Conservation (phyloP, 2,329 filamentous ascomycete species). For the Graphiopsis chlorocephala region DNA sequence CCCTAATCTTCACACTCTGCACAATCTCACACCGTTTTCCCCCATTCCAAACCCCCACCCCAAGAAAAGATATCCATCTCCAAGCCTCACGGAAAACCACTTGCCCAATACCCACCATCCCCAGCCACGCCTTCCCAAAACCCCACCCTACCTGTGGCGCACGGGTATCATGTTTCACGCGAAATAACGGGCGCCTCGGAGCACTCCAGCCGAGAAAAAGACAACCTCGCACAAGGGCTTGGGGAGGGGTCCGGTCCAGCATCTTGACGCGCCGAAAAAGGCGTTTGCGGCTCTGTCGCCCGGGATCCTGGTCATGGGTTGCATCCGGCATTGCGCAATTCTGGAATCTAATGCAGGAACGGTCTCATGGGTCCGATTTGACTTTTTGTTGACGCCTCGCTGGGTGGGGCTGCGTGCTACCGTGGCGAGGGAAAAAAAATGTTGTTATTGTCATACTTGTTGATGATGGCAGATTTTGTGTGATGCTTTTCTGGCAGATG, state of each 20-base stretch:
- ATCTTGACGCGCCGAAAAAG: conserved; percentile 4
- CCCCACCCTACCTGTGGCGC: neutral
- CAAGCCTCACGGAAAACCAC: neutral
- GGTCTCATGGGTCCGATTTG: neutral
- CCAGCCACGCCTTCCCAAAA: neutral
- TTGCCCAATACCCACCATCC: neutral
- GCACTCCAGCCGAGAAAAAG: conserved; percentile 1
- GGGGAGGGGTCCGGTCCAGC: neutral
- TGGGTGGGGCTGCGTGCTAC: neutral
- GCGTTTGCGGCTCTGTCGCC: conserved; percentile 6
- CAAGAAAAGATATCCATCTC: neutral
- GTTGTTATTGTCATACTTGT: neutral
- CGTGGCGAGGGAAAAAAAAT: neutral
- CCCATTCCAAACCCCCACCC: neutral
- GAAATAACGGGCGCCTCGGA: conserved; percentile 6
- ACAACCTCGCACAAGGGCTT: conserved; percentile 4
- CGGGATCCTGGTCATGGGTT: neutral
- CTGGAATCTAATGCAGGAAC: conserved; percentile 15
- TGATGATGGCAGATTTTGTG: neutral
- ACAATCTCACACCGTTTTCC: neutral
- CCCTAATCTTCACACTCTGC: neutral
- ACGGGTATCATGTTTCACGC: conserved; percentile 11
- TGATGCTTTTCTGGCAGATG: neutral
- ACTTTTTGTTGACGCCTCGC: neutral
- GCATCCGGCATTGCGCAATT: conserved; percentile 14